A percentile compares a stretch with the other conserved stretches of the same genome.
phyloP scores from a whole-genome alignment of 2,329 filamentous ascomycete genomes.

The Hymenoscyphus fraxineus region DNA sequence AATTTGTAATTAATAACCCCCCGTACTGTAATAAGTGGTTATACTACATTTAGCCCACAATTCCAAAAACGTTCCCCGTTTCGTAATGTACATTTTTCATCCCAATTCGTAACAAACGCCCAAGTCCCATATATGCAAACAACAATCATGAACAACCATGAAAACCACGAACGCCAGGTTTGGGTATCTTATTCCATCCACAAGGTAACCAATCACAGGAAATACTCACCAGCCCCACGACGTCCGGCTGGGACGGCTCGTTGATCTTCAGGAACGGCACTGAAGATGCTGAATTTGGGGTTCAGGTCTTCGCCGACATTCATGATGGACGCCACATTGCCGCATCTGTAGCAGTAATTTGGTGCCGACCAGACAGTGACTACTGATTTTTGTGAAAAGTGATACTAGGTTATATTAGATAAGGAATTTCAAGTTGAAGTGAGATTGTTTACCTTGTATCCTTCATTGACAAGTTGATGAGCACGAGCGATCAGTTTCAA shows the following conservation, averaged over 20 bases:
- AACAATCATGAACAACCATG: slow-evolving; percentile 1
- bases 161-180: slow-evolving; percentile 4
- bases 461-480: slow-evolving; percentile 73
- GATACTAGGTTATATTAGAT: slow-evolving; percentile 57
- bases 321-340: slow-evolving; percentile 73
- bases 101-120: slow-evolving; percentile 4
- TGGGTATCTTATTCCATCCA: not conserved
- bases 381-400: slow-evolving; percentile 91
- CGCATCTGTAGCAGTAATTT: slow-evolving; percentile 46
- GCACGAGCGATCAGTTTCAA: slow-evolving; percentile 68
- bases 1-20: not conserved
- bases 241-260: slow-evolving; percentile 72
- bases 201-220: slow-evolving; percentile 42
- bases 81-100: slow-evolving; percentile 5
- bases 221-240: slow-evolving; percentile 66
- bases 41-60: not conserved
- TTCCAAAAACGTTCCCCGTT: not conserved
- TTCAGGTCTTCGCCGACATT: slow-evolving; percentile 80
- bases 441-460: slow-evolving; percentile 57
- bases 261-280: slow-evolving; percentile 80
- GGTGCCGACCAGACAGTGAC: slow-evolving; percentile 65
- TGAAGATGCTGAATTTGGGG: slow-evolving; percentile 90
- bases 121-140: not conserved
- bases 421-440: slow-evolving; percentile 3
- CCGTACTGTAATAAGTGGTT: not conserved